Percentiles rank a stretch among this genome's conserved stretches.
phyloP scores from a whole-genome alignment of 805 yeast genomes.

The Saccharomyces paradoxus region DNA sequence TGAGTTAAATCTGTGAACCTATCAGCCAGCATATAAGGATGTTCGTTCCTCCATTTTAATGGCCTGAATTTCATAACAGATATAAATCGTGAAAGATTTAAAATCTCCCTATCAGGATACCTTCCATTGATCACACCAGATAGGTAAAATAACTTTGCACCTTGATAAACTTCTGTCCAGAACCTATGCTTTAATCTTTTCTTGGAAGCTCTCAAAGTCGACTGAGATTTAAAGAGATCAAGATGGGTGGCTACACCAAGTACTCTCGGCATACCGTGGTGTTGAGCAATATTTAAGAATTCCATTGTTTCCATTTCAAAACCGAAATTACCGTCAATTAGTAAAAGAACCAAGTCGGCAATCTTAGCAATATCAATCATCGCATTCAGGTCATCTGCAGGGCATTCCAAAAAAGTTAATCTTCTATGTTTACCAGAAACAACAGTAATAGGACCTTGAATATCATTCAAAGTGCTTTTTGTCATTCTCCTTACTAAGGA shows the following conservation, averaged over 20 bases:
- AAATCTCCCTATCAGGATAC: slow-evolving; percentile 92
- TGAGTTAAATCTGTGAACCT: slow-evolving; percentile 91
- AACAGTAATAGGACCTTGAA: slow-evolving; percentile 93
- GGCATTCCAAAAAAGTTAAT: slow-evolving; percentile 84
- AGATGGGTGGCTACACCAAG: slow-evolving; percentile 92
- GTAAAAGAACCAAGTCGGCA: slow-evolving; percentile 80
- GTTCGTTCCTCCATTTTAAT: slow-evolving; percentile 98
- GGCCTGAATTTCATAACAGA: slow-evolving; percentile 98
- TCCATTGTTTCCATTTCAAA: slow-evolving; percentile 99
- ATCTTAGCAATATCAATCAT: slow-evolving; percentile 95
- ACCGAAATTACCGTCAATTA: slow-evolving; percentile 96
- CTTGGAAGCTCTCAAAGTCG: slow-evolving; percentile 84
- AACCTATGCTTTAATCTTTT: slow-evolving; percentile 87
- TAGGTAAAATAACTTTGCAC: slow-evolving; percentile 89
- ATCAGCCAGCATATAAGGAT: slow-evolving; percentile 87
- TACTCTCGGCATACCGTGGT: slow-evolving; percentile 98
- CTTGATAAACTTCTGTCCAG: slow-evolving; percentile 98
- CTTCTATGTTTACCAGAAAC: slow-evolving; percentile 93
- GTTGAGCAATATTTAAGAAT: slow-evolving; percentile 89
- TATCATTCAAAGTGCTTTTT: slow-evolving; percentile 75
- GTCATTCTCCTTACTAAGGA: slow-evolving; percentile 82
- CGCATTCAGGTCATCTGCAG: slow-evolving; percentile 78
- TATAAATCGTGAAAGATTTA: slow-evolving; percentile 84
- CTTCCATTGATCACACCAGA: slow-evolving; percentile 96
- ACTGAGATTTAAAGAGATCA: slow-evolving; percentile 83